Evolutionary conservation across 352 stramenopile species (phyloP).

Genomic region (Phytophthora crassamura): DNA sequence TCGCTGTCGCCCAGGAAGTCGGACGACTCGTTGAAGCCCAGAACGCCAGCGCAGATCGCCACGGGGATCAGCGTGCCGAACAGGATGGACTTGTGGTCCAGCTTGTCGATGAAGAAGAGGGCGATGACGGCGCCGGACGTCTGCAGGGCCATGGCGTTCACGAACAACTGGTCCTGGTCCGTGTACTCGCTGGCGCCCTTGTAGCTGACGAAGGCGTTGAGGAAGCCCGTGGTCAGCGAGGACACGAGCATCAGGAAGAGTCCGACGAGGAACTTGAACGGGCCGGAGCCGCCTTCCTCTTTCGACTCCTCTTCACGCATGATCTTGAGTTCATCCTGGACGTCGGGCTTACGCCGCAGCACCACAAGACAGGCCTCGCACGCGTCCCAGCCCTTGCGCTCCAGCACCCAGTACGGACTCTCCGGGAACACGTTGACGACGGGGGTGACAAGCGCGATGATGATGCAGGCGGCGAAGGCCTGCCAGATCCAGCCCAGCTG

Average conservation of each 20-base stretch:
- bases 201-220: conserved; percentile 67
- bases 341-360: conserved; percentile 70
- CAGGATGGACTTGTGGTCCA: conserved; percentile 77
- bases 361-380: conserved; percentile 70
- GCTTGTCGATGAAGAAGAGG: conserved; percentile 85
- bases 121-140: conserved; percentile 60
- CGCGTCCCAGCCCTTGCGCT: conserved; percentile 74
- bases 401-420: conserved; percentile 79
- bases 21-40: conserved; percentile 72
- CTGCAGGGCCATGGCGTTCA: conserved; percentile 66
- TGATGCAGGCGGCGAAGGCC: conserved; percentile 61
- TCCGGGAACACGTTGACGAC: conserved; percentile 80
- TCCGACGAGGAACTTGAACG: conserved; percentile 74
- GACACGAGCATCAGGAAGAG: conserved; percentile 75
- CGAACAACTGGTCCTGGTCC: conserved; percentile 56
- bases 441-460: conserved; percentile 74
- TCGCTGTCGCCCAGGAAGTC: conserved; percentile 44
- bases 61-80: conserved; percentile 73
- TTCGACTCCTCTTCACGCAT: conserved; percentile 68
- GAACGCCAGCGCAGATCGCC: conserved; percentile 46
- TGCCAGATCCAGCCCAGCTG: conserved; percentile 84
- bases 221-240: conserved; percentile 57
- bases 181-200: conserved; percentile 55
- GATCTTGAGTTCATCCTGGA: conserved; percentile 71
- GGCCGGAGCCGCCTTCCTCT: conserved; percentile 43